Percentiles rank a stretch among this genome's conserved stretches.
Evolutionary conservation across 2,329 filamentous ascomycete genomes (phyloP).

Genomic region (Dactylellina drechsleri): DNA sequence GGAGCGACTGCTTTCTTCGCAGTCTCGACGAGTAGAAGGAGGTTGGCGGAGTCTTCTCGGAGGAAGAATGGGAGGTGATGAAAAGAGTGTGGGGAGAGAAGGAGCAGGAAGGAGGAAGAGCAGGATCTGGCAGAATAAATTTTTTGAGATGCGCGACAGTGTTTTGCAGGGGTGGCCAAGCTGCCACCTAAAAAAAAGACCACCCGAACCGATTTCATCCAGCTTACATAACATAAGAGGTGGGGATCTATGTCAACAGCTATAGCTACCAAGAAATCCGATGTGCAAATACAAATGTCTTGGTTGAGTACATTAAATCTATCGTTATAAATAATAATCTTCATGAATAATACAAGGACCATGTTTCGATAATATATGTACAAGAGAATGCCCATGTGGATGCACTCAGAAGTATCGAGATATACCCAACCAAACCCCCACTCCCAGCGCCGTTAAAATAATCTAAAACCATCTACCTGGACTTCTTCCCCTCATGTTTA

Average conservation of each 20-base stretch:
- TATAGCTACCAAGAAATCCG: neutral
- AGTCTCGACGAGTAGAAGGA: neutral
- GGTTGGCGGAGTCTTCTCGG: neutral
- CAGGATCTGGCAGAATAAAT: conserved; percentile 29
- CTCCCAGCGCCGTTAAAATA: conserved; percentile 2
- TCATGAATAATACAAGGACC: neutral
- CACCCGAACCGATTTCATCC: neutral
- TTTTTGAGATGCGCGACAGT: conserved; percentile 39
- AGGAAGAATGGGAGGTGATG: neutral
- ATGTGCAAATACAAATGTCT: neutral
- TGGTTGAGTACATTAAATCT: neutral
- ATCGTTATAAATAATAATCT: too few relatives aligned
- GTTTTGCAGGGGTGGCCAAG: conserved; percentile 1
- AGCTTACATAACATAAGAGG: too few relatives aligned
- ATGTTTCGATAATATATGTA: neutral
- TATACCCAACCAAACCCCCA: conserved; percentile 1
- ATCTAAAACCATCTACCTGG: conserved; percentile 23
- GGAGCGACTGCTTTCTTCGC: neutral
- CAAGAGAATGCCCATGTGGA: neutral
- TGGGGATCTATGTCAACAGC: too few relatives aligned
- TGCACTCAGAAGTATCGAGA: neutral
- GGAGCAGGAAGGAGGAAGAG: neutral
- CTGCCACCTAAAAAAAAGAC: conserved; percentile 4
- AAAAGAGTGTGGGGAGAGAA: conserved; percentile 11
- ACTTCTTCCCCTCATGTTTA: conserved; percentile 40